Base-by-base conservation (phyloP, 2,329 filamentous ascomycete species). In the Pseudocercospora ulei region DNA sequence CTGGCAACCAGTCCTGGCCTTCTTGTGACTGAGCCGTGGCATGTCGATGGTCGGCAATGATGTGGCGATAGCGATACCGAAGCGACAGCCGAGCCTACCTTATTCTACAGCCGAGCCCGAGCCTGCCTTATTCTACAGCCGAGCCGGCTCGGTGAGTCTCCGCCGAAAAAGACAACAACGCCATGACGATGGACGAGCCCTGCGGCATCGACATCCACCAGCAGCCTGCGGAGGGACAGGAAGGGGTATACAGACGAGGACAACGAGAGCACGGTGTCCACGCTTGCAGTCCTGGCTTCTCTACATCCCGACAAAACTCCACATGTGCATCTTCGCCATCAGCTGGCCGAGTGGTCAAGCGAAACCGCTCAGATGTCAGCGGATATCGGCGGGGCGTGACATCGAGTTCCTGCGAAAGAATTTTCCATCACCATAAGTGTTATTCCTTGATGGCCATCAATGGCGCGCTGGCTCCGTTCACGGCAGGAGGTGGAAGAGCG, bases 181-280 rank as follows among this genome's bases (percentile, higher is more conserved):
- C 30, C 17, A 34, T 4, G 36, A 38, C n/a, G 8, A 49, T 49
- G 47, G 41, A 47, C 9, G 36, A 37, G 34, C 41, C 39, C 12
- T 26, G 27, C 18, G 22, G 12, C 3, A 18, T 25, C 20, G 24
- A 33, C 9, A 30, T 33, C 17, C 35, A 35, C 28, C 44, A 42
- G 38, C n/a, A n/a, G n/a, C n/a, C n/a, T n/a, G n/a, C n/a, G n/a
- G n/a, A n/a, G n/a, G n/a, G 41, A 31, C 7, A 18, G 30, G 19
- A 39, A 11, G 1, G 38, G 43, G 6, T 22, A 29, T 13, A 37
- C 30, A 18, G 56, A 47, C 16, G 47, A 60, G n/a, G 72, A 76
- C 9, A 76, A 86, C 9, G 82, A 93, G 30, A 78, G 82, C 1
- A 98, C 90, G 0, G 90, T 96, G 47, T 69, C 92, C 52, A 96